Percentiles rank a stretch among this genome's conserved stretches.
These are phyloP conservation scores for Neospora caninum DNA, from an alignment of 169 alveolate genomes.

Conservation along the genomic window DNA sequence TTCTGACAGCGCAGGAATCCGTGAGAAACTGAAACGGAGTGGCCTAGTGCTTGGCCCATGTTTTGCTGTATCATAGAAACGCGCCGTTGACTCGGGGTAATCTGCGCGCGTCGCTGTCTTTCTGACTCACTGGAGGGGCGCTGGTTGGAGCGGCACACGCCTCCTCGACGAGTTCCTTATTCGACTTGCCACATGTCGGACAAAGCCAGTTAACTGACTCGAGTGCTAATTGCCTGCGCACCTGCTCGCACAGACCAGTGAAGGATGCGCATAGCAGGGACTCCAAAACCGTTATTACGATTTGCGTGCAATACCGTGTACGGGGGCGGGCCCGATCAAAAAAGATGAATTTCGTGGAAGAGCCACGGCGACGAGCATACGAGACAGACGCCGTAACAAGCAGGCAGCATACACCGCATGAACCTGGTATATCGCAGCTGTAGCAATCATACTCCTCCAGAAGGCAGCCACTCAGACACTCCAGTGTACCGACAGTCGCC, in stretches of 20 bases:
- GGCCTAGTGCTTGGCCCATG: too few relatives aligned
- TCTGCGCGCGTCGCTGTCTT: not conserved
- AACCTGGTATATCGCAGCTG: not conserved
- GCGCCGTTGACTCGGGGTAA: too few relatives aligned
- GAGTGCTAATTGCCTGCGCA: slow-evolving; percentile 67
- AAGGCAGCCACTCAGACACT: too few relatives aligned
- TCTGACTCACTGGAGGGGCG: slow-evolving; percentile 34
- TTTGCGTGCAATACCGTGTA: not conserved
- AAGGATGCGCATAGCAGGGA: not conserved
- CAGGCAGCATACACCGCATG: not conserved
- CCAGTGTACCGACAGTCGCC: too few relatives aligned
- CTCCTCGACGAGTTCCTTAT: slow-evolving; percentile 68
- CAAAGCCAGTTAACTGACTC: slow-evolving; percentile 69
- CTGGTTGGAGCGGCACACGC: slow-evolving; percentile 70
- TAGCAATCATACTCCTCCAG: not conserved
- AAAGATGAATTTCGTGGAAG: not conserved
- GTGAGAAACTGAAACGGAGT: too few relatives aligned
- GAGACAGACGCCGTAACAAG: not conserved
- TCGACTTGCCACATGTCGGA: slow-evolving; percentile 65
- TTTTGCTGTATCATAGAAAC: too few relatives aligned
- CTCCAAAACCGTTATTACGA: not conserved
- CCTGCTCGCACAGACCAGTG: slow-evolving; percentile 40
- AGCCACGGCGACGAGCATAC: too few relatives aligned
- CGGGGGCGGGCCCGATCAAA: not conserved
- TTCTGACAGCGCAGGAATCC: too few relatives aligned